Percentiles rank a stretch among this genome's conserved stretches.
These are phyloP conservation scores for Coriolopsis trogii DNA, from an alignment of 1,284 basidiomycete species.

Conservation along the genomic window DNA sequence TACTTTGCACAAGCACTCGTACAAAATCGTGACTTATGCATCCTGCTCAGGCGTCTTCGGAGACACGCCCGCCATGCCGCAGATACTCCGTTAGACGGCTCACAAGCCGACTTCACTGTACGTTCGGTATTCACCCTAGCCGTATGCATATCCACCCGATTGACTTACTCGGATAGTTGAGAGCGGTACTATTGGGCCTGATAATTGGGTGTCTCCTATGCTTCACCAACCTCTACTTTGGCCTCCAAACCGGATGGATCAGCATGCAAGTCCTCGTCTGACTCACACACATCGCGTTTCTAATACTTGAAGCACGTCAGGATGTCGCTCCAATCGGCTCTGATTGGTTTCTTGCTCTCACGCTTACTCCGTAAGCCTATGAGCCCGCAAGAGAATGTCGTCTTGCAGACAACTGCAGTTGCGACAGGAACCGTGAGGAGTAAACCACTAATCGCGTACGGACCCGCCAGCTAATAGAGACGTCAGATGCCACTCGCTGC, in stretches of 20 bases:
- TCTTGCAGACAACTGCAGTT: conserved; percentile 94
- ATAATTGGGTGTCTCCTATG: conserved; percentile 74
- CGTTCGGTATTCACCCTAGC: too few species aligned
- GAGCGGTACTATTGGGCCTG: conserved; percentile 60
- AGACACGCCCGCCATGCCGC: conserved; percentile 10
- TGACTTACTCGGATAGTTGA: too few species aligned
- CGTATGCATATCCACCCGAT: too few species aligned
- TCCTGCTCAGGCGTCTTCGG: conserved; percentile 10
- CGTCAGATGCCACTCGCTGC: conserved; percentile 91
- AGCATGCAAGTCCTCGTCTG: conserved; percentile 53
- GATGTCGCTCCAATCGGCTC: conserved; percentile 95
- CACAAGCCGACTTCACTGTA: conserved; percentile 22
- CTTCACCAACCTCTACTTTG: conserved; percentile 80
- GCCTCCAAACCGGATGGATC: conserved; percentile 79
- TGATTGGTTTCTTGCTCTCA: conserved; percentile 90
- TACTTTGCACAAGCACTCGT: neutral
- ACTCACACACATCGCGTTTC: too few species aligned
- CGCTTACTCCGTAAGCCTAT: conserved; percentile 73
- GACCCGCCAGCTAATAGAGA: too few species aligned
- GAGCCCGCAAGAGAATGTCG: conserved; percentile 88
- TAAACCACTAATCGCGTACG: too few species aligned
- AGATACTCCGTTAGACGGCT: conserved; percentile 10
- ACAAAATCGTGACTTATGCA: too few species aligned
- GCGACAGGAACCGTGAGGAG: conserved; percentile 81
- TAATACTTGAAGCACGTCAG: too few species aligned